phyloP scores from a whole-genome alignment of 345 rosid species.

The Erodium maritimum region DNA sequence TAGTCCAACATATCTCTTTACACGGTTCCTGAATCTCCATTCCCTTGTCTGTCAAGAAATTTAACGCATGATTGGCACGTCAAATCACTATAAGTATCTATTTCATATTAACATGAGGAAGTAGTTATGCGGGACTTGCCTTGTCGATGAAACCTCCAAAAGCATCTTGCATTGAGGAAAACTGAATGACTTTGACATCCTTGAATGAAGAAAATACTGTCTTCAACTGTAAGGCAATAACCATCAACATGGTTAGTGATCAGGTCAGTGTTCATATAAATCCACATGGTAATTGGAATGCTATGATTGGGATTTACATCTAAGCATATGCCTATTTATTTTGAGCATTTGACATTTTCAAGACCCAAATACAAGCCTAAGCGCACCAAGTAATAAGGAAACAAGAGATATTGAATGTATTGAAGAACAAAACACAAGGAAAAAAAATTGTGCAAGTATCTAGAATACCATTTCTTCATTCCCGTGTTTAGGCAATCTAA shows the following conservation, averaged over 20 bases:
- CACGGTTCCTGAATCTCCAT: conserved; percentile 60
- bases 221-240: conserved; percentile 47
- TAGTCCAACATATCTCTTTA: conserved; percentile 73
- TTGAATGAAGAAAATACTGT: conserved; percentile 54
- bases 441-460: not conserved
- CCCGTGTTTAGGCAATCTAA: conserved; percentile 71
- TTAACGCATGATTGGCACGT: too few species aligned
- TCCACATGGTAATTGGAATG: too few species aligned
- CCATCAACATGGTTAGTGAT: too few species aligned
- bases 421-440: too few species aligned
- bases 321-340: too few species aligned
- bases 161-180: conserved; percentile 82
- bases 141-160: conserved; percentile 63
- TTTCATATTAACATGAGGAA: conserved; percentile 2
- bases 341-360: too few species aligned
- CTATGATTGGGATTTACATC: too few species aligned
- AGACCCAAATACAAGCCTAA: too few species aligned
- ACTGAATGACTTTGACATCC: conserved; percentile 72
- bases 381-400: too few species aligned
- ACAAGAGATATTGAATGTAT: too few species aligned
- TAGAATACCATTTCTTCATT: conserved; percentile 65
- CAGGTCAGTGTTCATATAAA: too few species aligned
- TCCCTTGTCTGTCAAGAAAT: conserved; percentile 35
- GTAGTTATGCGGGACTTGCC: conserved; percentile 27
- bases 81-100: not conserved